These are phyloP conservation scores for Trichoderma sp. DNA, from an alignment of 2,329 filamentous ascomycete species.

Conservation along the genomic window DNA sequence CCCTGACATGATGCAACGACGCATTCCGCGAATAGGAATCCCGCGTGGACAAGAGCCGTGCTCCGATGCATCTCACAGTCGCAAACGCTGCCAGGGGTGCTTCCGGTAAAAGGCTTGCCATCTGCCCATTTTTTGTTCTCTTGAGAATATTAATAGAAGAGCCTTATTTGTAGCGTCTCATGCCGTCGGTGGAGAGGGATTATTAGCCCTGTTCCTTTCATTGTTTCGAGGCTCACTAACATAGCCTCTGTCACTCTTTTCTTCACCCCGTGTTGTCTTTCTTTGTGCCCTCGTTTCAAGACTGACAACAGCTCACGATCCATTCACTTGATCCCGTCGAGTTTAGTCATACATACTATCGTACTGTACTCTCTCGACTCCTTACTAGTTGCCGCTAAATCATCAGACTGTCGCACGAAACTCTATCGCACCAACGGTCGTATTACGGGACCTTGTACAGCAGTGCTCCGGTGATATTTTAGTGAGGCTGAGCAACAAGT, in stretches of 20 bases:
- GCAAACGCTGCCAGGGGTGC: neutral
- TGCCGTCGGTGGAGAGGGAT: neutral
- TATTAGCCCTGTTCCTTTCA: neutral
- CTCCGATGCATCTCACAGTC: slow-evolving; percentile 14
- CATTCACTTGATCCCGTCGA: neutral
- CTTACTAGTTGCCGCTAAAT: neutral
- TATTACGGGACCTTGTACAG: neutral
- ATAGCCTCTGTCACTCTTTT: slow-evolving; percentile 15
- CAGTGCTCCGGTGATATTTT: neutral
- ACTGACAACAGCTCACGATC: neutral
- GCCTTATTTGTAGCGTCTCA: neutral
- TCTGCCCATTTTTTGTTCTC: neutral
- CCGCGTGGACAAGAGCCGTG: neutral
- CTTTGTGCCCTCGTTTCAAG: neutral
- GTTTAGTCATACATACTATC: neutral
- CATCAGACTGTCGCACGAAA: neutral
- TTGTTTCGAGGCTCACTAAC: slow-evolving; percentile 3
- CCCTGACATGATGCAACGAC: slow-evolving; percentile 16
- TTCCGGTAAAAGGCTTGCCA: neutral
- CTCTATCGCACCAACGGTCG: neutral
- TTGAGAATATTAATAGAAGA: neutral
- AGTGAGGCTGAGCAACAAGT: neutral
- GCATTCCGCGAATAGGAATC: slow-evolving; percentile 12
- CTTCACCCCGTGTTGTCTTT: neutral
- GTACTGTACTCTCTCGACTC: neutral